These are phyloP conservation scores for Phytopythium boreale DNA, from an alignment of 352 stramenopile genomes.

Conservation along the genomic window DNA sequence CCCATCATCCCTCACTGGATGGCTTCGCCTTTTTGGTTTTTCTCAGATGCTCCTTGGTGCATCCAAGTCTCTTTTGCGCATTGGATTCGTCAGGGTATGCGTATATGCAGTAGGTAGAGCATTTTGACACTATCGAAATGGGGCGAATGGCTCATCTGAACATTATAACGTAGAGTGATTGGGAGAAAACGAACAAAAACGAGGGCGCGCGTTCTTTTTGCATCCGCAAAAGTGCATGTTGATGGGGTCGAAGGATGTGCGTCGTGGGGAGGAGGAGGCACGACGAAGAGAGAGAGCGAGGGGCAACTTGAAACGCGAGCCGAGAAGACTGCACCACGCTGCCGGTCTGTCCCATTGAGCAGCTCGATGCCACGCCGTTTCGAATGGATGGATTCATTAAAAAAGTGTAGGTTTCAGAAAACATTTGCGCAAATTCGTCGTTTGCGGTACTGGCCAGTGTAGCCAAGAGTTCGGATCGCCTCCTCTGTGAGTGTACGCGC, in stretches of 20 bases:
- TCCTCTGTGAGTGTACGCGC: no score
- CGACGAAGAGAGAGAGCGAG: no score
- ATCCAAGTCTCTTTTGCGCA: no score
- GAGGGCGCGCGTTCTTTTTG: neutral
- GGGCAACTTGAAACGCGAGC: no score
- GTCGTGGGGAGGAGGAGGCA: no score
- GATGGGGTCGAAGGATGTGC: neutral
- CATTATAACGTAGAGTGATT: neutral
- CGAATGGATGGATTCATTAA: neutral
- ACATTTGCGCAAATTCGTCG: neutral
- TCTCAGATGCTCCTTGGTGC: neutral
- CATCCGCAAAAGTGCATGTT: slow-evolving; percentile 2
- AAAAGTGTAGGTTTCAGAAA: neutral
- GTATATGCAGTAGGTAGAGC: neutral
- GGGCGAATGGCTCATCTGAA: neutral
- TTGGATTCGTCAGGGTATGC: neutral
- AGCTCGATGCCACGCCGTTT: neutral
- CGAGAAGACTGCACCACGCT: no score
- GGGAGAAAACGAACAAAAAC: neutral
- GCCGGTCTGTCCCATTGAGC: no score
- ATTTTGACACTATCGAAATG: neutral
- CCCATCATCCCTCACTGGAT: neutral
- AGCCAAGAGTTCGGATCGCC: neutral
- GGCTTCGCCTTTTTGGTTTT: neutral
- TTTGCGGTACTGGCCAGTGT: no score